Base-by-base conservation (phyloP, 1,284 basidiomycete species). In the Hortiboletus rubellus region DNA sequence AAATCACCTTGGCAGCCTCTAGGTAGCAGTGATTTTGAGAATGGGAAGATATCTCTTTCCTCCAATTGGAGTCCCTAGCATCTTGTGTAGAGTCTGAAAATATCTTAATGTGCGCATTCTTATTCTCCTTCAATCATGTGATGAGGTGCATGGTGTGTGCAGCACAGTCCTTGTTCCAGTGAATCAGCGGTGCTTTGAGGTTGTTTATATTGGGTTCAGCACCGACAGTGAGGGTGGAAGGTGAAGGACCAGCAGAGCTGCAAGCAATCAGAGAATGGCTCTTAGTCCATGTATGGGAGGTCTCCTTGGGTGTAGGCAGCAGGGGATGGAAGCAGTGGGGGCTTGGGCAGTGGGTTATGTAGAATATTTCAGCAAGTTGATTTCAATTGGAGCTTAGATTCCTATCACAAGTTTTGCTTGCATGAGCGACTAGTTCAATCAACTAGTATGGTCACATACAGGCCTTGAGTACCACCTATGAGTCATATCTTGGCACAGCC, bases 151-250 rank as follows among this genome's bases (percentile, higher is more conserved):
- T 50, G 1, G 10, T 52, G 24, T 1, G 5, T 15, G 17, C 7
- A 18, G 51, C 46, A 18, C 24, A 52, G 5, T 51, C n/a, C n/a
- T 50, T 50, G 51, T 52, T n/a, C 46, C 46, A 52, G 40, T 8
- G 1, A 18, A 41, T 42, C 0, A 38, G 5, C 4, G 12, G 27
- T 7, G 8, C 18, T 44, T 50, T 50, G 1, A 50, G n/a, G 10
- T 50, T 2, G 1, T 3, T 49, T 27, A 48, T 48, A 3, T 49
- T 49, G 31, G 44, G 15, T 31, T 49, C 14, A 27, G 27, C 27
- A 27, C 27, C 1, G 4, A 42, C 15, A 50, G 49, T 2, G 3
- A 50, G 44, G 30, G 22, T 17, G 12, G 49, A 48, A 17, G 49
- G 1, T 8, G 30, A 11, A 14, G 3, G 9, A 7, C 9, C 7